Evolutionary conservation across 2,329 filamentous ascomycete genomes (phyloP), one percentile per base, ranked within the genome.

Genomic region (Incumbomyces delicatus): DNA sequence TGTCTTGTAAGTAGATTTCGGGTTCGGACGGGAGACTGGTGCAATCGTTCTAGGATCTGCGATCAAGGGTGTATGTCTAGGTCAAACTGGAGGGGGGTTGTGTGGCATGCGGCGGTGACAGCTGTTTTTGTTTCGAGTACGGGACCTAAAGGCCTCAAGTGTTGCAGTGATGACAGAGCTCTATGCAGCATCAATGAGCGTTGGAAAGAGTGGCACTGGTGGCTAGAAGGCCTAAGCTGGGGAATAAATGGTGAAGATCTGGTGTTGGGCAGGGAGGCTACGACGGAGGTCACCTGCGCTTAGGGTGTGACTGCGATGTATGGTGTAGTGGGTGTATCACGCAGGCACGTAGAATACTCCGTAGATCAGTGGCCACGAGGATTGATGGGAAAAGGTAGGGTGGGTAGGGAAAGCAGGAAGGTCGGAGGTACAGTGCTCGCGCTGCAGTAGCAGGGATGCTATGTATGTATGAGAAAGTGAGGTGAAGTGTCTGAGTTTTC

Each of bases 401-500:
- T 11, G 13, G 20, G 40, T 16, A 43, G 22, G 33, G 17, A 27
- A 17, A 36, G 14, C 7, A 22, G n/a, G 14, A 33, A 30, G 30
- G 41, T 30, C 6, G 11, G 33, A 3, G n/a, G 6, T 18, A 22
- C n/a, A 14, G 36, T 13, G 18, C n/a, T 13, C 14, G 14, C 5
- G 11, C 16, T 4, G 33, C 16, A 35, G 33, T 4, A 35, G 33
- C 33, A 35, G 33, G 33, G 16, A 35, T 35, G 33, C 11, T 18
- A 37, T 27, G 22, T n/a, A 8, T 27, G 8, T 27, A 27, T 27
- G 17, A 14, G 14, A 44, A 16, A 33, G 41, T 27, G 22, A 35
- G 13, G 31, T 44, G 41, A 44, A 33, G 29, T 44, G 41, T 44
- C 41, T 44, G 16, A 44, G 31, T 44, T 44, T 44, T 44, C 30